These are phyloP conservation scores for Sporothrix variecibatus DNA, from an alignment of 2,329 filamentous ascomycete species.

Conservation along the genomic window DNA sequence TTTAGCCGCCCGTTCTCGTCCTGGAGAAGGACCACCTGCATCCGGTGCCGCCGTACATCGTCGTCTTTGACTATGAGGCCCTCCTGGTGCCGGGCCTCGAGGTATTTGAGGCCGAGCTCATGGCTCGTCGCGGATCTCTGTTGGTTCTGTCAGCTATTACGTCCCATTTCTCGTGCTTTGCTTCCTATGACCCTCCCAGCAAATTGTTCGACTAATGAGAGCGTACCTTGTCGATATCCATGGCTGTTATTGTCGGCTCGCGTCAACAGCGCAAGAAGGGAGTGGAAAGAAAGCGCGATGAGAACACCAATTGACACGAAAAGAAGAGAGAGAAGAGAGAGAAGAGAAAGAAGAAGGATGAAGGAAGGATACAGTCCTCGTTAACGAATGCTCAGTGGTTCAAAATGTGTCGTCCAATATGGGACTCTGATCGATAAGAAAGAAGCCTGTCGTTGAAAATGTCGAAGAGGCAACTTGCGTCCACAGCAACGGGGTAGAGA, in stretches of 20 bases:
- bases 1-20: conserved; percentile 72
- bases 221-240: conserved; percentile 25
- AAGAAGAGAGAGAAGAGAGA: not conserved
- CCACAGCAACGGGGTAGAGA: conserved; percentile 15
- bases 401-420: not conserved
- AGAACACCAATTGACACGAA: not conserved
- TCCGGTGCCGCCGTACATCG: conserved; percentile 66
- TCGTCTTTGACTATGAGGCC: conserved; percentile 74
- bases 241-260: conserved; percentile 8
- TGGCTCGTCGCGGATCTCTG: conserved; percentile 52
- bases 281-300: not conserved
- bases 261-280: not conserved
- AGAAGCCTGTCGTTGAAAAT: conserved; percentile 11
- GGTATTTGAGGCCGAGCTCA: conserved; percentile 69
- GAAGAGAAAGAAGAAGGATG: not conserved
- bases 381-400: conserved; percentile 11
- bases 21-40: conserved; percentile 70
- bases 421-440: conserved; percentile 14
- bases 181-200: too few relatives aligned
- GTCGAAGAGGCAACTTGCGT: not conserved
- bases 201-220: not conserved
- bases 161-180: not conserved
- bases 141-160: not conserved
- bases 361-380: not conserved
- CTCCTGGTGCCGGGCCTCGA: conserved; percentile 63